Evolutionary conservation across 1,139 yeast species (phyloP).

Genomic region (Yamadazyma sp.): DNA sequence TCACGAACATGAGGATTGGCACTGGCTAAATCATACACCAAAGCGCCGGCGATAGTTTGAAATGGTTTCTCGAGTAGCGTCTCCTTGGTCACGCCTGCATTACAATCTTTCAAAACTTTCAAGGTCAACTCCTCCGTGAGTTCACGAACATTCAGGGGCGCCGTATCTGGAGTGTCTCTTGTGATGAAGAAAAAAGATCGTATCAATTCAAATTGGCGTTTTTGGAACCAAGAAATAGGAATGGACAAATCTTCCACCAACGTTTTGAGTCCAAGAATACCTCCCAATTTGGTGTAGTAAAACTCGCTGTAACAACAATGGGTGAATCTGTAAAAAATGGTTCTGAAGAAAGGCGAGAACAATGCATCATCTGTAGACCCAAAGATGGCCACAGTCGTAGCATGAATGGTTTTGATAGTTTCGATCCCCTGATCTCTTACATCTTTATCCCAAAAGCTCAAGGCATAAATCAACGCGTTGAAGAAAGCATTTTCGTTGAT

Average conservation of each 20-base stretch:
- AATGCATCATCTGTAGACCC: constrained; percentile 67
- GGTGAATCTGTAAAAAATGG: constrained; percentile 77
- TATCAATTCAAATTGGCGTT: constrained; percentile 79
- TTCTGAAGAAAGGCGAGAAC: constrained; percentile 71
- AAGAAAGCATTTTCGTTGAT: constrained; percentile 71
- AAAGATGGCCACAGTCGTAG: constrained; percentile 64
- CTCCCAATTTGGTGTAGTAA: constrained; percentile 84
- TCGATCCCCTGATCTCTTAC: constrained; percentile 73
- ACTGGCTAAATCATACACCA: constrained; percentile 90
- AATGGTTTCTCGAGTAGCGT: constrained; percentile 70
- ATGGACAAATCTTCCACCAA: constrained; percentile 67
- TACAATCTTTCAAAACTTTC: constrained; percentile 64
- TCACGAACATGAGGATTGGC: constrained; percentile 81
- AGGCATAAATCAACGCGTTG: constrained; percentile 74
- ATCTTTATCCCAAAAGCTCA: constrained; percentile 71
- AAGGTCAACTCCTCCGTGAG: constrained; percentile 70
- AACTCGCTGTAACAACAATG: constrained; percentile 91
- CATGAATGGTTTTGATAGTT: constrained; percentile 62
- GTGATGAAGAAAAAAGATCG: constrained; percentile 87
- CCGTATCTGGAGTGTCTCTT: constrained; percentile 87
- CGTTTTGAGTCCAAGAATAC: constrained; percentile 77
- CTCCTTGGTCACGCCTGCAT: constrained; percentile 57
- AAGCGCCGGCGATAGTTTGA: constrained; percentile 79
- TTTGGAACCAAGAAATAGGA: constrained; percentile 70
- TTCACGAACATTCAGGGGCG: constrained; percentile 75